phyloP scores from a whole-genome alignment of 2,329 filamentous ascomycete species.

The Periconia digitata region DNA sequence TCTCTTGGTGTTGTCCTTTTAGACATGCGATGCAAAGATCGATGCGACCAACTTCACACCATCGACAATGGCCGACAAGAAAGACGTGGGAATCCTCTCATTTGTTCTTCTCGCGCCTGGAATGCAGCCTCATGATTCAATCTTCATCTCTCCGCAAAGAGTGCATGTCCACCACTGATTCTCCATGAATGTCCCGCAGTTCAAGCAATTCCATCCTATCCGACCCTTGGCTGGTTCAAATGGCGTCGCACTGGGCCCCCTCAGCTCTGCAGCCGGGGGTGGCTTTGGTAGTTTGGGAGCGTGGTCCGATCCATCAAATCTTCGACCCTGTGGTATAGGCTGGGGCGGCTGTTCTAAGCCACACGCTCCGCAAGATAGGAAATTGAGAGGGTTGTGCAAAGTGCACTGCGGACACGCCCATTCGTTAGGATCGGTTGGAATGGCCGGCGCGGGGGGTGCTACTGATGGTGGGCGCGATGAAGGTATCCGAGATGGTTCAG shows the following conservation, averaged over 20 bases:
- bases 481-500: conserved; percentile 2
- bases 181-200: conserved; percentile 65
- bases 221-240: conserved; percentile 50
- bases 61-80: no score
- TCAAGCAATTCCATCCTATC: conserved; percentile 61
- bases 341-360: conserved; percentile 56
- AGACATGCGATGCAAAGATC: neutral
- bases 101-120: neutral
- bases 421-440: conserved; percentile 39
- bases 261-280: conserved; percentile 29
- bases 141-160: conserved; percentile 61
- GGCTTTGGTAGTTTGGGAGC: conserved; percentile 32
- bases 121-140: conserved; percentile 22
- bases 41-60: no score
- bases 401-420: conserved; percentile 66
- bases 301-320: conserved; percentile 26
- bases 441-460: conserved; percentile 18
- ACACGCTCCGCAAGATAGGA: conserved; percentile 63
- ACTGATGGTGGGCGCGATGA: conserved; percentile 16
- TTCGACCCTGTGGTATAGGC: conserved; percentile 35
- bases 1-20: neutral
- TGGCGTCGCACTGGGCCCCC: conserved; percentile 36
- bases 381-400: conserved; percentile 61
- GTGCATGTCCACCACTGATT: conserved; percentile 66
- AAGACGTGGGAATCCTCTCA: neutral